Base-by-base conservation (phyloP, 2,329 filamentous ascomycete species). In the Huntiella savannae region DNA sequence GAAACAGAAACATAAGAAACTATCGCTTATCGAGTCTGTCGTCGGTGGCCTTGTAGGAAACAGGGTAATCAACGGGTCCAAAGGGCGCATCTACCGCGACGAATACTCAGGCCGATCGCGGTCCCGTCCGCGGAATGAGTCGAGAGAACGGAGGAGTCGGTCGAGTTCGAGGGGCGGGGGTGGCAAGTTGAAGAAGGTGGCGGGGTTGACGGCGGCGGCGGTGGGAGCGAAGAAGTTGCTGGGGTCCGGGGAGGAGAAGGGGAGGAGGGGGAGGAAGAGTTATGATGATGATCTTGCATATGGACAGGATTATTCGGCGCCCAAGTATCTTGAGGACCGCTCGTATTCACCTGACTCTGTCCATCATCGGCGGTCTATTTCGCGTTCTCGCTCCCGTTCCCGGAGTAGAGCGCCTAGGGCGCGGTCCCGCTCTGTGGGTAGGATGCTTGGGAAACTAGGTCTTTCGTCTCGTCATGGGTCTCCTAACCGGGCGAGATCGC, bases 41-140 rank as follows among this genome's bases (percentile, higher is more conserved):
- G 73, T 95, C 50, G 87, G 86, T 56, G 88, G 88, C 60, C 71
- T 95, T 40, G 75, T 88, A 32, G 82, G 84, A 39, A 93, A 86
- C 62, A 80, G 83, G 46, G 65, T 94, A 51, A 74, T 93, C 59
- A 87, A 94, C 57, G 87, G 87, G 15, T 75, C 81, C 41, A 71
- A 69, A 63, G 74, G 68, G 60, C 74, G 71, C 57, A 80, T 75
- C 58, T 77, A 69, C 56, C 75, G 69, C 64, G 77, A 71, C 60
- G 64, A 62, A 50, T 60, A 60, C 40, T 74, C 69, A 0, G 73
- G 75, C 12, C 70, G 79, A 40, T 84, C 80, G 52, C 75, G 77
- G 40, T 84, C 81, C 22, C 72, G 79, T 43, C 83, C 80, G 2
- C 69, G 73, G 15, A 69, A 72, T 48, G 73, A 75, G 44, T 79